Conservation (phyloP, 148 eudicot genomes). For the Rhododendron molle region DNA sequence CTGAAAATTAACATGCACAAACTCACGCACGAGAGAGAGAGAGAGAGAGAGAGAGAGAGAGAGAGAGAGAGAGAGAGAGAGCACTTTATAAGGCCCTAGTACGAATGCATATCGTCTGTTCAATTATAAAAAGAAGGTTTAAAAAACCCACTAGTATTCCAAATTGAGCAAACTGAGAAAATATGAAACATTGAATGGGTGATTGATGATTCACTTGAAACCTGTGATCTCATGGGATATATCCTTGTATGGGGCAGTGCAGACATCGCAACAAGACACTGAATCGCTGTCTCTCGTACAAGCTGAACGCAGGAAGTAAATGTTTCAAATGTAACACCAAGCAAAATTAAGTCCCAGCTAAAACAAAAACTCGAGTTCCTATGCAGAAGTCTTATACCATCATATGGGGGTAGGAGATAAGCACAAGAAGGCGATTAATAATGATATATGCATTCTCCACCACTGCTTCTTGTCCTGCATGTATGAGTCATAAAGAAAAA, state of each 20-base stretch:
- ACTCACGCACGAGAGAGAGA: background rate
- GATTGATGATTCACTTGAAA: conserved; percentile 10
- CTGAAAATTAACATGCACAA: conserved; percentile 28
- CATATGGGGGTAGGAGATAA: conserved; percentile 65
- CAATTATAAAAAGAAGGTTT: background rate
- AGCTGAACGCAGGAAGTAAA: conserved; percentile 41
- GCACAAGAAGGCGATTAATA: conserved; percentile 50
- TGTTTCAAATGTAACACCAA: background rate
- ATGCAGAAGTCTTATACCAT: conserved; percentile 47
- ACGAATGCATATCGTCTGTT: background rate
- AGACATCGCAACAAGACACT: conserved; percentile 87
- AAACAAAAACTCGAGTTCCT: background rate
- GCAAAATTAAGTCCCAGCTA: background rate
- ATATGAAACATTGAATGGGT: background rate
- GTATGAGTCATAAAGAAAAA: conserved; percentile 7
- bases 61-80: no score
- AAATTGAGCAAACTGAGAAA: background rate
- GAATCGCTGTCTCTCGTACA: conserved; percentile 84
- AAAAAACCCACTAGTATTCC: background rate
- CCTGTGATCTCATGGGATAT: conserved; percentile 89
- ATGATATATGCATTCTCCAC: conserved; percentile 54
- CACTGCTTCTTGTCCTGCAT: conserved; percentile 68
- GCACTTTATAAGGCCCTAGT: background rate
- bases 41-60: background rate
- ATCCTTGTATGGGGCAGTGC: conserved; percentile 66